Evolutionary conservation across 192 early-diverging fungal species (phyloP).

Genomic region (Coemansia sp.): DNA sequence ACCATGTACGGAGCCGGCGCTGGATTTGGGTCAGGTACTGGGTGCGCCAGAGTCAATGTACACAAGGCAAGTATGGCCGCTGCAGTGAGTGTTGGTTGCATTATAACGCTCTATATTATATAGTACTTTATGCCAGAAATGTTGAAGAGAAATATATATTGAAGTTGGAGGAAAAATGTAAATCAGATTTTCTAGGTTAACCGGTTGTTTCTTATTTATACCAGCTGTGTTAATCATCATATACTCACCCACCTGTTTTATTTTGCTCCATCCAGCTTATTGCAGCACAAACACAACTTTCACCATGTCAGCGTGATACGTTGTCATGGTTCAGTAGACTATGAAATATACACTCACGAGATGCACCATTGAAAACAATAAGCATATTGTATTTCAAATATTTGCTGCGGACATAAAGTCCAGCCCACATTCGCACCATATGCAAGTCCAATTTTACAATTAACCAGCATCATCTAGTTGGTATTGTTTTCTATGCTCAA

Average conservation of each 20-base stretch:
- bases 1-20: conserved; percentile 12
- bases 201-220: not conserved
- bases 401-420: not conserved
- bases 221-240: not conserved
- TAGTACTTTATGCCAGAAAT: not conserved
- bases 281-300: not conserved
- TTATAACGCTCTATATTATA: not conserved
- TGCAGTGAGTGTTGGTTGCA: not conserved
- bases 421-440: not conserved
- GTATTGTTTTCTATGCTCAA: not conserved
- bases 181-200: not conserved
- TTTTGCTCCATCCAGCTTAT: not conserved
- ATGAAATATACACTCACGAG: not conserved
- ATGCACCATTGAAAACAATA: conserved; percentile 1
- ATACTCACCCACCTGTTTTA: not conserved
- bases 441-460: not conserved
- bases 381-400: not conserved
- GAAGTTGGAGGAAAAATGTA: not conserved
- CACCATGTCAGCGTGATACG: not conserved
- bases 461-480: not conserved
- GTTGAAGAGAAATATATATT: not conserved
- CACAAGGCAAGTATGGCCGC: conserved; percentile 5
- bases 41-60: not conserved
- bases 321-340: not conserved
- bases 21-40: conserved; percentile 10